These are phyloP conservation scores for Fraxinus velutina DNA, from an alignment of 305 asterid species.

Conservation along the genomic window DNA sequence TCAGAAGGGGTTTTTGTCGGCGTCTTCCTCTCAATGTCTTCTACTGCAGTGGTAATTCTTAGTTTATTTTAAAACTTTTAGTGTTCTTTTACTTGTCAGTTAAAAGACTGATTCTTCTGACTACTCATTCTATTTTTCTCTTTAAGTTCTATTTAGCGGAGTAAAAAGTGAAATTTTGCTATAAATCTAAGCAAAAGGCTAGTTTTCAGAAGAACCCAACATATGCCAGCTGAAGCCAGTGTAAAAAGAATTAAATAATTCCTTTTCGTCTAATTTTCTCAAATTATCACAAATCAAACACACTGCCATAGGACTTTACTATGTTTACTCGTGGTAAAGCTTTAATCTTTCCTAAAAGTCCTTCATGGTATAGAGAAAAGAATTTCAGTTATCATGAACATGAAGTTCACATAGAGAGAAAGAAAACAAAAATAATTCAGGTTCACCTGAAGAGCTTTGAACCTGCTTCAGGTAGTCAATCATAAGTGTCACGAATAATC, in stretches of 20 bases:
- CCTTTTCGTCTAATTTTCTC: not conserved
- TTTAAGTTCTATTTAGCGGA: not conserved
- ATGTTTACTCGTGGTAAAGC: not conserved
- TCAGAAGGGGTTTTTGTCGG: constrained; percentile 93
- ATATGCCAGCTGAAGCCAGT: not conserved
- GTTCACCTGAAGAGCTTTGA: not conserved
- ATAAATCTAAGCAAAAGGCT: not conserved
- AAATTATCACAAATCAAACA: not conserved
- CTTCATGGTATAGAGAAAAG: not conserved
- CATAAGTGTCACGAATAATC: not conserved
- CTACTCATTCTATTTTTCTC: not conserved
- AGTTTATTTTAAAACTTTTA: constrained; percentile 1
- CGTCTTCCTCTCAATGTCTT: constrained; percentile 83
- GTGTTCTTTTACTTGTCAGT: constrained; percentile 5
- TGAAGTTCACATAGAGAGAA: not conserved
- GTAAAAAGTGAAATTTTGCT: not conserved
- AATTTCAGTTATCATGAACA: not conserved
- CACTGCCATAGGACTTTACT: not conserved
- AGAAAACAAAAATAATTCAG: not conserved
- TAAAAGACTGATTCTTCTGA: constrained; percentile 10
- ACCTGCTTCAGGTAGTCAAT: not conserved
- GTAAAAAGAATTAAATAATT: not conserved
- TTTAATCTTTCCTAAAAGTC: not conserved
- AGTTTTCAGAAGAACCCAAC: not conserved
- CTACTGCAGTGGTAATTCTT: constrained; percentile 71